A percentile compares a stretch with the other conserved stretches of the same genome.
Conservation (phyloP, 2,329 filamentous ascomycete genomes). For the Epichloe uncinata region DNA sequence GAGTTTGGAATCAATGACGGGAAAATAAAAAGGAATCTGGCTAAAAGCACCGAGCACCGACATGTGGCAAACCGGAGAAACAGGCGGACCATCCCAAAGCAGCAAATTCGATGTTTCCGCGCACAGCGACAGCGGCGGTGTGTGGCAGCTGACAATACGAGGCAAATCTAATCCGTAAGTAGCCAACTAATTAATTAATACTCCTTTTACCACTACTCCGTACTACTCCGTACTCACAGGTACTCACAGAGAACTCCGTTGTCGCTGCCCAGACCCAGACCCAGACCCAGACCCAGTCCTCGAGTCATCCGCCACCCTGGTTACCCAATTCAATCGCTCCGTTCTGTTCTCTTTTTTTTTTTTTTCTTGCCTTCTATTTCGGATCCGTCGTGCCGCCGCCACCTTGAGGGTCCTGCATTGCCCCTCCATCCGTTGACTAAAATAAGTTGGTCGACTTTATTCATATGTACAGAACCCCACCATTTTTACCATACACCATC, state of each 20-base stretch:
- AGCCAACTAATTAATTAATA: too few relatives aligned
- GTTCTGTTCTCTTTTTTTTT: background rate
- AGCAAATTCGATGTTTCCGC: too few relatives aligned
- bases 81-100: too few relatives aligned
- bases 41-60: too few relatives aligned
- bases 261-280: background rate
- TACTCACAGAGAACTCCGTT: background rate
- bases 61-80: too few relatives aligned
- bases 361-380: background rate
- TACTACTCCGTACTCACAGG: too few relatives aligned
- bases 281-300: background rate
- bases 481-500: conserved; percentile 1
- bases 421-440: conserved; percentile 1
- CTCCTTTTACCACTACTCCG: background rate
- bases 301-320: background rate
- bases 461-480: background rate
- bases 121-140: too few relatives aligned
- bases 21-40: too few relatives aligned
- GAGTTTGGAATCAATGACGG: too few relatives aligned
- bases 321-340: background rate
- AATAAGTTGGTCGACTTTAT: background rate
- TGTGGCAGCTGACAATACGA: too few relatives aligned
- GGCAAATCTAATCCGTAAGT: too few relatives aligned
- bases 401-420: background rate
- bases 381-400: background rate